phyloP scores from a whole-genome alignment of 169 alveolate genomes.

The Plasmodium fragile region DNA sequence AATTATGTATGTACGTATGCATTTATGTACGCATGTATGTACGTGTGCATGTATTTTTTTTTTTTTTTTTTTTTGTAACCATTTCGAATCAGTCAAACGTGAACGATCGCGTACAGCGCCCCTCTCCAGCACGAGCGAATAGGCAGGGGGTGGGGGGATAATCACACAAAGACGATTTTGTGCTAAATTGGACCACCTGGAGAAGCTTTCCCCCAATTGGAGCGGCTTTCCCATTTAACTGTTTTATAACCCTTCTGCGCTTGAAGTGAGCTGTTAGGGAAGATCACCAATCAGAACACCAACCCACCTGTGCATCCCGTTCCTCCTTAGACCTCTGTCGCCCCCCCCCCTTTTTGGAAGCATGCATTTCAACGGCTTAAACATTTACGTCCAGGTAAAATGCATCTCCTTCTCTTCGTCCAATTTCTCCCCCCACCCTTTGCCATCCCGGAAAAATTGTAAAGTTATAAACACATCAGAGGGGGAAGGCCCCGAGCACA shows the following conservation, averaged over 20 bases:
- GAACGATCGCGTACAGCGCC: background rate
- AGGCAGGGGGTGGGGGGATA: background rate
- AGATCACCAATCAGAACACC: background rate
- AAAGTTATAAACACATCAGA: background rate
- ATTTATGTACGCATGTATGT: background rate
- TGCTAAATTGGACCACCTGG: background rate
- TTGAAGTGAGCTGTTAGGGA: background rate
- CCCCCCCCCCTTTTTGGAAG: background rate
- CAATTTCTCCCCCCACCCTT: conserved; percentile 9
- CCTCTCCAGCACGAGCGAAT: background rate
- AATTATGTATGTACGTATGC: background rate
- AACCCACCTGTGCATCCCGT: background rate
- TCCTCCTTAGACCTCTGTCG: background rate
- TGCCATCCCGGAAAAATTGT: background rate
- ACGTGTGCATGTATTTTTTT: background rate
- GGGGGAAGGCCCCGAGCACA: background rate
- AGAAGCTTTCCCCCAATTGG: background rate
- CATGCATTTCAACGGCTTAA: conserved; percentile 19
- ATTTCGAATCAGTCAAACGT: background rate
- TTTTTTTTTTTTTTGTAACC: background rate
- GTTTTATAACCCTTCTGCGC: background rate
- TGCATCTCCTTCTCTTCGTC: conserved; percentile 51
- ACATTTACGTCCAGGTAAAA: conserved; percentile 57
- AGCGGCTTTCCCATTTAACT: background rate
- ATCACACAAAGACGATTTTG: background rate